A percentile compares a stretch with the other conserved stretches of the same genome.
Conservation (phyloP, 768 basidiomycete genomes). For the Mycena albidolilacea region DNA sequence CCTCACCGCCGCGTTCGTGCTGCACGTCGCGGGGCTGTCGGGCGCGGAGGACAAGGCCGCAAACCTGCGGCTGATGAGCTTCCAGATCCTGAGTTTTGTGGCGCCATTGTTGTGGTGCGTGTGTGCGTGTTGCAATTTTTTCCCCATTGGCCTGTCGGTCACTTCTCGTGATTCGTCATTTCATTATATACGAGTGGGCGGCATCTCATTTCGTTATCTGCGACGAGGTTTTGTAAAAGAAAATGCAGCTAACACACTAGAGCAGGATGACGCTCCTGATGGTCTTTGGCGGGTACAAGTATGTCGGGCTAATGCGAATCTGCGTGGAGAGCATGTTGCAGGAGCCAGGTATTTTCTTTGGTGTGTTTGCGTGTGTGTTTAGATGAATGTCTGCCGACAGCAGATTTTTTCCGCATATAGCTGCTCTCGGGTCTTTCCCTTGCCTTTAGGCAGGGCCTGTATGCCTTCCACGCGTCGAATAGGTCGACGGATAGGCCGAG, state of each 20-base stretch:
- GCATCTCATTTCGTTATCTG: too few relatives aligned
- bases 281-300: constrained; percentile 88
- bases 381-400: neutral
- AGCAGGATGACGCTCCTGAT: constrained; percentile 89
- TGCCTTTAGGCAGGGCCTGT: constrained; percentile 90
- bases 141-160: neutral
- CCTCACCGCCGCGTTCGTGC: constrained; percentile 78
- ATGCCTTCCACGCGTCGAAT: constrained; percentile 93
- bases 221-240: too few relatives aligned
- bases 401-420: constrained; percentile 52
- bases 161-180: constrained; percentile 20
- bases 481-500: constrained; percentile 72
- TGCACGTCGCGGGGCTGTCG: constrained; percentile 75
- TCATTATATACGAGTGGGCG: too few relatives aligned
- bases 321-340: constrained; percentile 94
- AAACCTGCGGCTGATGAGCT: constrained; percentile 73
- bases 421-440: constrained; percentile 85
- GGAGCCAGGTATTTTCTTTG: constrained; percentile 92
- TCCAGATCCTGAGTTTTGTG: constrained; percentile 91
- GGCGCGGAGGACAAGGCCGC: constrained; percentile 52
- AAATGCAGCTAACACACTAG: neutral
- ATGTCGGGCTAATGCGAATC: constrained; percentile 94
- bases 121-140: neutral
- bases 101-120: constrained; percentile 89
- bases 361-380: constrained; percentile 59